Evolutionary conservation across 352 stramenopile genomes (phyloP), one percentile per base, ranked within the genome.

Genomic region (Phytophthora colocasiae): DNA sequence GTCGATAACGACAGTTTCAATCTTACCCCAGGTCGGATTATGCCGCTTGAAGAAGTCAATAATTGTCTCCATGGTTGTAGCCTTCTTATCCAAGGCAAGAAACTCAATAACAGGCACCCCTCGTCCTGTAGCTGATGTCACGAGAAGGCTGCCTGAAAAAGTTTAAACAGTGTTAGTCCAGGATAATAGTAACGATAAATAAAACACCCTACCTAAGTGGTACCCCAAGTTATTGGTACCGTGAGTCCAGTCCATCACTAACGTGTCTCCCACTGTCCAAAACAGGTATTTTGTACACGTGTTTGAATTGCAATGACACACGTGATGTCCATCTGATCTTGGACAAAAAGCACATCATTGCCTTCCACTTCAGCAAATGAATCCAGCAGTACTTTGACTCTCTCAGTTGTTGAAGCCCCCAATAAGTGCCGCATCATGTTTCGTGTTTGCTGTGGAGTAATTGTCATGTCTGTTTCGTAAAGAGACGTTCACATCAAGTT

Each of bases 91-190:
- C 0, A 71, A 24, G 22, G 56, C 31, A 11, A 76, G 41, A 29
- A 76, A 73, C 14, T 73, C 53, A 17, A 69, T 11, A 4, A 73
- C 46, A 7, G 69, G 64, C 1, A 73, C 38, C 0, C 58, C 52
- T 40, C 44, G 41, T 19, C 63, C 58, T 24, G 54, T 77, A 6
- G 68, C 44, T 1, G 62, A 53, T 2, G 62, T 76, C 0, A 65
- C 57, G 1, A 72, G 19, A 17, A 72, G 24, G 27, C 53, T 72
- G 8, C 58, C 51, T 69, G 29, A 7, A 36, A 36, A 11, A 31
- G 27, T 7, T 4, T 31, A 31, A 7, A 7, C 27, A 31, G 3
- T 31, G 27, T 31, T 31, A 31, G 27, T 31, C 27, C 6, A 7
- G 27, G 6, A 31, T 4, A 31, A 31, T 7, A 31, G 27, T 7